phyloP scores from a whole-genome alignment of 2,329 filamentous ascomycete species.

The Aspergillus ochraceus region DNA sequence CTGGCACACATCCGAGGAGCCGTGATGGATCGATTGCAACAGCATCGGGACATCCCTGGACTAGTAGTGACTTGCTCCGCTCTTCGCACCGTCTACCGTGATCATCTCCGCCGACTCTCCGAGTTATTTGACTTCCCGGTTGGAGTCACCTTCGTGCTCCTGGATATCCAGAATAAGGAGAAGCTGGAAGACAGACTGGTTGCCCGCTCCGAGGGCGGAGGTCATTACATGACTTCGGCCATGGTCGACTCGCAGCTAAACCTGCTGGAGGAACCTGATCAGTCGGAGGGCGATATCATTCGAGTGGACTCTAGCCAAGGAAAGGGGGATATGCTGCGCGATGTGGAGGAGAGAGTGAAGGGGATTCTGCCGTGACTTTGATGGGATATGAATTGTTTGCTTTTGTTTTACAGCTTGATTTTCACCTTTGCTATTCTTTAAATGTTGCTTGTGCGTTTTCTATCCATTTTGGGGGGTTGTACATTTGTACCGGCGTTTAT shows the following conservation, averaged over 20 bases:
- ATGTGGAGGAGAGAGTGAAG: neutral
- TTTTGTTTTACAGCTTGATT: too few species aligned
- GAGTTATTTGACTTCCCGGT: slow-evolving; percentile 22
- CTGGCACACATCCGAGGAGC: slow-evolving; percentile 32
- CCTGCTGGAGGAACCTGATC: slow-evolving; percentile 48
- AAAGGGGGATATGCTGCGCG: slow-evolving; percentile 10
- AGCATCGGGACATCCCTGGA: slow-evolving; percentile 16
- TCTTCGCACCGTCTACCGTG: slow-evolving; percentile 55
- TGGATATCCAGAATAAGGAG: slow-evolving; percentile 28
- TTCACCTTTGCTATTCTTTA: too few species aligned
- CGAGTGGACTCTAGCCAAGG: slow-evolving; percentile 12
- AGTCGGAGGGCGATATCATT: slow-evolving; percentile 35
- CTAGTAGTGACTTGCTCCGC: slow-evolving; percentile 57
- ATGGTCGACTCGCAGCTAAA: slow-evolving; percentile 56
- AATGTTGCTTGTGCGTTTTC: too few species aligned
- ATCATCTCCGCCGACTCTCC: slow-evolving; percentile 49
- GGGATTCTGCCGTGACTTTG: too few species aligned
- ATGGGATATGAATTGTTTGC: too few species aligned
- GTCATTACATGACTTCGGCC: slow-evolving; percentile 55
- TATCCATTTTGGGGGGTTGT: too few species aligned
- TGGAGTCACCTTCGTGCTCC: slow-evolving; percentile 40
- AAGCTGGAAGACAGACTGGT: slow-evolving; percentile 48
- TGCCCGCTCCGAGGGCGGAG: slow-evolving; percentile 36
- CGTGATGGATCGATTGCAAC: slow-evolving; percentile 18
- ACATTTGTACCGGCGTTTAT: too few species aligned